Conservation (phyloP, 768 basidiomycete genomes). For the Phaffia tasmanica region DNA sequence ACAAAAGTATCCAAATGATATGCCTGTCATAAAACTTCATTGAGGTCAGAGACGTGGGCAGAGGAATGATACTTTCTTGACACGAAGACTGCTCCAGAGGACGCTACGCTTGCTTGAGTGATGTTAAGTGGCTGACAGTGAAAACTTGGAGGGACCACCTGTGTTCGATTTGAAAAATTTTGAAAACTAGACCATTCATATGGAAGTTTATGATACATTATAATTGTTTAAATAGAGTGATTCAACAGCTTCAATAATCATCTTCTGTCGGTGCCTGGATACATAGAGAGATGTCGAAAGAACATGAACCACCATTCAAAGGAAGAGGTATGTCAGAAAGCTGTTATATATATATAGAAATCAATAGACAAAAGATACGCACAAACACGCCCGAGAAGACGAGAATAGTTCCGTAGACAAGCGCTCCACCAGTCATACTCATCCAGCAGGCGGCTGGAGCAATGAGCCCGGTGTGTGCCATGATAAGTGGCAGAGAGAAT, state of each 20-base stretch:
- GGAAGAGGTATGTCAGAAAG: background rate
- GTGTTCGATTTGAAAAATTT: too few relatives aligned
- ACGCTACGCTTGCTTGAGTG: too few relatives aligned
- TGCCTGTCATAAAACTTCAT: too few relatives aligned
- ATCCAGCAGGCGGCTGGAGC: constrained; percentile 72
- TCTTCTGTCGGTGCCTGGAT: constrained; percentile 11
- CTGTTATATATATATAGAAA: background rate
- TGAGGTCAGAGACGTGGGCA: too few relatives aligned
- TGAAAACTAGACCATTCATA: too few relatives aligned
- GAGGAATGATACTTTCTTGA: too few relatives aligned
- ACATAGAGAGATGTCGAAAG: background rate
- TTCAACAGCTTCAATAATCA: constrained; percentile 4
- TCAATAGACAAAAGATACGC: background rate
- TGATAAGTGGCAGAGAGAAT: constrained; percentile 79
- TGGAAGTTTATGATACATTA: too few relatives aligned
- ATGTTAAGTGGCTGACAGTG: too few relatives aligned
- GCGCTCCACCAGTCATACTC: constrained; percentile 43
- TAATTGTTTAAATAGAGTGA: background rate
- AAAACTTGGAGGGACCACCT: too few relatives aligned
- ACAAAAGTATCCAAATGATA: background rate
- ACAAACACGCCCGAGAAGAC: constrained; percentile 22
- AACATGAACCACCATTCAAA: background rate
- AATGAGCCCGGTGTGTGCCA: constrained; percentile 85
- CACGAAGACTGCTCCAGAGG: too few relatives aligned
- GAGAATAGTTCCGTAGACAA: constrained; percentile 25